Base-by-base conservation (phyloP, 2,329 filamentous ascomycete genomes). In the Colletotrichum navitas region DNA sequence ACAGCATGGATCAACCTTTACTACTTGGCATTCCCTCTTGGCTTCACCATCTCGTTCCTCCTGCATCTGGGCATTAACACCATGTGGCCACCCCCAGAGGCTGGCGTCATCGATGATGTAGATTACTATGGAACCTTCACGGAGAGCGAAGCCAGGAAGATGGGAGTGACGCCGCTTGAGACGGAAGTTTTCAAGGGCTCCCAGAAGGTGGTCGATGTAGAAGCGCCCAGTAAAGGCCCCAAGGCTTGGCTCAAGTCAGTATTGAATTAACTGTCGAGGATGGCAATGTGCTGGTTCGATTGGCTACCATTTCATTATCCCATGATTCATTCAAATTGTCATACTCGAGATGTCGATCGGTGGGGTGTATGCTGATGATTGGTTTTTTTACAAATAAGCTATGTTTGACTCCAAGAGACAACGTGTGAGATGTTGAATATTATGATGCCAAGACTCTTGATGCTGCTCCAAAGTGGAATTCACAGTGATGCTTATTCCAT, bases 51-150 rank as follows among this genome's bases (percentile, higher is more conserved):
- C 29, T 72, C 70, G 0, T 72, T 72, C 66, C 24, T 72, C 3
- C 49, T 71, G 2, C 70, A 72, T 21, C 45, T 62, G 5, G 55
- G 34, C 6, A 71, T 72, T 34, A 72, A 72, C 62, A 71, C 55
- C 2, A 6, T 72, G 12, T 72, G 66, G 66, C 66, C 70, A 8
- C 70, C 70, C n/a, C 70, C 49, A 4, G 61, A 66, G 2, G 61
- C 67, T 0, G 70, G 70, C 2, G 3, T 45, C 0, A 54, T 59
- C 5, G 70, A 72, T 29, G 61, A 66, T 1, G 34, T 71, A 45
- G 70, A 72, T 32, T 72, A 66, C 51, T 72, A 72, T 10, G 70
- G 52, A 2, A 72, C 70, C 12, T 72, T 72, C 12, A 72, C 70
- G 1, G 61, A 69, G n/a, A 47, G 60, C 3, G 70, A 72, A 24